Conservation (phyloP, 2,329 filamentous ascomycete species). For the Coniochaeta ligniaria region DNA sequence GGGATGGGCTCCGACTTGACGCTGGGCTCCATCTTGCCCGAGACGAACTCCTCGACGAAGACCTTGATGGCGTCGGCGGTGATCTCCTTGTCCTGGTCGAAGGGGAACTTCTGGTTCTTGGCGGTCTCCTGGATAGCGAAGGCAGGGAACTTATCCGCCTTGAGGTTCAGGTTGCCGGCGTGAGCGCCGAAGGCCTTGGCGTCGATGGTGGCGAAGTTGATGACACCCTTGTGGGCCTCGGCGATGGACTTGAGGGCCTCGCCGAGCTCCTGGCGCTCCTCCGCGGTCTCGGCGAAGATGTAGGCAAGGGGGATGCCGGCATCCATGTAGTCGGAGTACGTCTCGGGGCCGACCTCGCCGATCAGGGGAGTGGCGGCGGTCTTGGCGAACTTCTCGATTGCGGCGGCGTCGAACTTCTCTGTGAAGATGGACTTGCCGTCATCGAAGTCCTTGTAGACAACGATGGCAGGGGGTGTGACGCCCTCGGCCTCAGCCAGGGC, state of each 20-base stretch:
- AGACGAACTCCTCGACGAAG: constrained; percentile 80
- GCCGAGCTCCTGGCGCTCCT: constrained; percentile 78
- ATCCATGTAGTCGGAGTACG: constrained; percentile 91
- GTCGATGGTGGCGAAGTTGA: constrained; percentile 98
- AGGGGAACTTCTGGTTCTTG: constrained; percentile 98
- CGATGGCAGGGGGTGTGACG: constrained; percentile 76
- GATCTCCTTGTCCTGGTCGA: constrained; percentile 75
- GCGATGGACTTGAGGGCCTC: constrained; percentile 78
- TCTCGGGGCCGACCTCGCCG: constrained; percentile 94
- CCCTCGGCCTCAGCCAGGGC: constrained; percentile 83
- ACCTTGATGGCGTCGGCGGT: constrained; percentile 62
- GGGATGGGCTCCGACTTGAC: constrained; percentile 98
- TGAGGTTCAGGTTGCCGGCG: constrained; percentile 93
- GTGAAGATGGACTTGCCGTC: constrained; percentile 85
- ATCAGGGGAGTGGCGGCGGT: constrained; percentile 81
- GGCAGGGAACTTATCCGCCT: constrained; percentile 88
- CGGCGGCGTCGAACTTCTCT: constrained; percentile 73
- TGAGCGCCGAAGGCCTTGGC: constrained; percentile 91
- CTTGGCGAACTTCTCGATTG: constrained; percentile 78
- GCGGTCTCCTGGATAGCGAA: constrained; percentile 94
- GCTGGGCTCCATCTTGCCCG: constrained; percentile 87
- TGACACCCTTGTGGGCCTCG: constrained; percentile 82
- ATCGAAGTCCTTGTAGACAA: constrained; percentile 97
- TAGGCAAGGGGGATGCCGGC: constrained; percentile 90
- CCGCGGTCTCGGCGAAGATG: constrained; percentile 88